Evolutionary conservation across 1,139 yeast species (phyloP), one percentile per base, ranked within the genome.

Genomic region (Nadsonia starkeyi-henricii): DNA sequence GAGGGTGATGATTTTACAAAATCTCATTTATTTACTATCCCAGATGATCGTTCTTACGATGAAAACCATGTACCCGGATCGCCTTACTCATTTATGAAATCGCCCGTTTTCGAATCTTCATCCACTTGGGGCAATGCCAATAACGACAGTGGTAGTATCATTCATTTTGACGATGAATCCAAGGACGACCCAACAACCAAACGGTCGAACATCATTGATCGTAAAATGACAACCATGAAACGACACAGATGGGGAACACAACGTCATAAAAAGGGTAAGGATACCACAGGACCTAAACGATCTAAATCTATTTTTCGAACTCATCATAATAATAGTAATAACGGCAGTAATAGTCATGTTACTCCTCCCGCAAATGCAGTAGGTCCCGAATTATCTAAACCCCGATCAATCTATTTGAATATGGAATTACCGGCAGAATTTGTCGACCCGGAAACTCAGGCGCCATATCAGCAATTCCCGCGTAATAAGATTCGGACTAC

Each of bases 231-330:
- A 15, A 65, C 68, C 3, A 80, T 80, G 79, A 79, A 82, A 58
- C 75, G 94, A 58, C 76, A 80, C 57, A 74, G 96, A 66, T 84
- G 95, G 95, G 96, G 96, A 50, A 86, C 96, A 8, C 85, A 82
- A 53, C 74, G 95, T 56, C 78, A 79, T 58, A 79, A 79, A 53
- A 75, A 78, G 54, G 94, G 94, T n/a, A 71, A 74, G 46, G 86
- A 88, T 3, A 64, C 47, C n/a, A 41, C 42, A 15, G 45, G 51
- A 9, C 58, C 61, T 5, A 61, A 61, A 46, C 55, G 64, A 28
- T 51, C 60, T 9, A 54, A 54, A 41, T 58, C 62, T 7, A 49
- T 58, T 9, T 58, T 59, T 48, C 41, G 47, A 17, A 44, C 37
- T n/a, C 48, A 50, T 15, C 43, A 48, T 21, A 41, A 47, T 43